Conservation (phyloP, 208 protist genomes). For the Crithidia fasciculata region DNA sequence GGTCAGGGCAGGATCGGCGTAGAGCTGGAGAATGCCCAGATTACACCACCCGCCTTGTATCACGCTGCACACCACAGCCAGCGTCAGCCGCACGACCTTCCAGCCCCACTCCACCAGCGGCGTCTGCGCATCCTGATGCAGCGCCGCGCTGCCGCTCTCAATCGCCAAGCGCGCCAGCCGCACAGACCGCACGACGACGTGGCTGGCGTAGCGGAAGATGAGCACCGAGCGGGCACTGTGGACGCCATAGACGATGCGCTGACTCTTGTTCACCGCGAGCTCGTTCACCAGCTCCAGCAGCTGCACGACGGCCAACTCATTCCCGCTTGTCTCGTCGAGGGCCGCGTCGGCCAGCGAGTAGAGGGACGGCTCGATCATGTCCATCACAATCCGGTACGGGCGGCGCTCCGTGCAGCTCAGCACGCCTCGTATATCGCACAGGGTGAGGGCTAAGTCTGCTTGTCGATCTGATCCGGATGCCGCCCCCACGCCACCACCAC, state of each 20-base stretch:
- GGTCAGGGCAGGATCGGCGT: constrained; percentile 44
- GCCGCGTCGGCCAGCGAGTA: constrained; percentile 27
- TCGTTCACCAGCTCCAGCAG: constrained; percentile 44
- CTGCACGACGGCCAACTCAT: constrained; percentile 23
- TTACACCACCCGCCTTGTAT: constrained; percentile 70
- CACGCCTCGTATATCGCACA: constrained; percentile 49
- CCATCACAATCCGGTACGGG: constrained; percentile 38
- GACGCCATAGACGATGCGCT: constrained; percentile 45
- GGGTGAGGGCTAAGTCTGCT: constrained; percentile 7
- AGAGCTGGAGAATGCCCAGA: constrained; percentile 57
- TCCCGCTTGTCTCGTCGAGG: constrained; percentile 17
- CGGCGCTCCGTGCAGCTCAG: constrained; percentile 43
- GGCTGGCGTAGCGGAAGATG: constrained; percentile 38
- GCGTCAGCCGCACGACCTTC: constrained; percentile 43
- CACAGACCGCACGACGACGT: constrained; percentile 18
- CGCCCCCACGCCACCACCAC: background rate
- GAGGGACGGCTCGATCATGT: constrained; percentile 38
- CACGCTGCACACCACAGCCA: constrained; percentile 47
- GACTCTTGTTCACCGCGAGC: constrained; percentile 42
- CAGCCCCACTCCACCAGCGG: constrained; percentile 56
- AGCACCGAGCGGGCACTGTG: constrained; percentile 27
- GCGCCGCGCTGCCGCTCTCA: constrained; percentile 4
- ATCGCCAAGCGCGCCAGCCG: constrained; percentile 10
- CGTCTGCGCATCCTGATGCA: constrained; percentile 6
- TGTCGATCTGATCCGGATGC: background rate